These are phyloP conservation scores for Pseudevernia furfuracea DNA, from an alignment of 495 filamentous ascomycete species.

Conservation along the genomic window DNA sequence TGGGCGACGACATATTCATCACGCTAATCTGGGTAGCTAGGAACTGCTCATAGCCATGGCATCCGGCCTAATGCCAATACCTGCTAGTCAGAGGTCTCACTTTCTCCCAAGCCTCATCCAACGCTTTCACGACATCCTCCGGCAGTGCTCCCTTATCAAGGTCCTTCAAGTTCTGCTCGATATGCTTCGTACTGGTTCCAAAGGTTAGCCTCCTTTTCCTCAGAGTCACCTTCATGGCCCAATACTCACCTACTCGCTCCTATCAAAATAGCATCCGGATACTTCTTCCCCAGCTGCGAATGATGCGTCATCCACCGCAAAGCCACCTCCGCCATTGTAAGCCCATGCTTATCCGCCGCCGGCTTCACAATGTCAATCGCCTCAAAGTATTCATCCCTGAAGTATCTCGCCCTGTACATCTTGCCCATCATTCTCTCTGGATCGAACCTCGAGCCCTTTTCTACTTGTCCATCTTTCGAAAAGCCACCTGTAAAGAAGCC, in stretches of 20 bases:
- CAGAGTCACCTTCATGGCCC: neutral
- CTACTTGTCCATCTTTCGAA: slow-evolving; percentile 30
- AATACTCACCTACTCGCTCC: slow-evolving; percentile 37
- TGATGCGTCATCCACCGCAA: slow-evolving; percentile 45
- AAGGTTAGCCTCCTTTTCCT: neutral
- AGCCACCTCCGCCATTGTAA: slow-evolving; percentile 41
- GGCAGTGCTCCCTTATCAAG: slow-evolving; percentile 51
- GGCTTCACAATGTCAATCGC: slow-evolving; percentile 40
- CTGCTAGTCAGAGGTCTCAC: slow-evolving; percentile 22
- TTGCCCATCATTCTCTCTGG: slow-evolving; percentile 35
- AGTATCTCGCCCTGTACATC: slow-evolving; percentile 38
- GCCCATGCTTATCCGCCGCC: slow-evolving; percentile 37
- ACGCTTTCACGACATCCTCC: slow-evolving; percentile 43
- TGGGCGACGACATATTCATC: no score
- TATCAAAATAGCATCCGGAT: slow-evolving; percentile 48
- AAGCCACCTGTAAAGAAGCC: slow-evolving; percentile 37
- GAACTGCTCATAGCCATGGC: neutral
- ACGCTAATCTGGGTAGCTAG: no score
- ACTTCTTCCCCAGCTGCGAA: slow-evolving; percentile 32
- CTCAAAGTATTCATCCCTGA: slow-evolving; percentile 41
- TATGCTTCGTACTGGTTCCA: slow-evolving; percentile 12
- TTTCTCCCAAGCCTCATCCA: slow-evolving; percentile 46
- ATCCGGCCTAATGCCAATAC: slow-evolving; percentile 19
- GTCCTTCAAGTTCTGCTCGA: slow-evolving; percentile 46
- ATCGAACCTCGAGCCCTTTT: slow-evolving; percentile 40